Conservation (phyloP, 1,139 yeast genomes). For the Candida sp. region DNA sequence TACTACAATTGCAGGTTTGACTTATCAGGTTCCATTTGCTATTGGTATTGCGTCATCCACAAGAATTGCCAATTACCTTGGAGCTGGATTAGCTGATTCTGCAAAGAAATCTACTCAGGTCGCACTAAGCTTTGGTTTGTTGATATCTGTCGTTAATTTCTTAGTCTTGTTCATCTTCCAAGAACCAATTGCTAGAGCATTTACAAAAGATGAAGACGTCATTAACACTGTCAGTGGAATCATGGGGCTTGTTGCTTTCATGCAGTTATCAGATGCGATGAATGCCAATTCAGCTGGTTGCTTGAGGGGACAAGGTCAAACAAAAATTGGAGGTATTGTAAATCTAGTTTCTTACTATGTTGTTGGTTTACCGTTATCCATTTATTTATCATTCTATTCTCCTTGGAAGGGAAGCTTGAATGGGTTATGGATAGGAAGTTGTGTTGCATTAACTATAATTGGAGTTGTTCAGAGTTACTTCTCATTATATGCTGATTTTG, state of each 20-base stretch:
- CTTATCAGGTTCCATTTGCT: conserved; percentile 56
- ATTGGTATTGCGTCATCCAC: conserved; percentile 60
- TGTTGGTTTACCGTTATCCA: conserved; percentile 50
- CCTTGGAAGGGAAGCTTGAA: conserved; percentile 40
- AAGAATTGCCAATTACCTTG: conserved; percentile 56
- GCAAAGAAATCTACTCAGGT: conserved; percentile 47
- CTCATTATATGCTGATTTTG: conserved; percentile 38
- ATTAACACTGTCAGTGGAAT: conserved; percentile 35
- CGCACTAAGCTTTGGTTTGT: conserved; percentile 40
- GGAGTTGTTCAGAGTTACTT: conserved; percentile 50
- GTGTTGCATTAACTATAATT: conserved; percentile 48
- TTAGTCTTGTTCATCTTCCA: conserved; percentile 37
- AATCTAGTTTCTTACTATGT: conserved; percentile 51
- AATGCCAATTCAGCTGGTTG: conserved; percentile 62
- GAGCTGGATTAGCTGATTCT: conserved; percentile 48
- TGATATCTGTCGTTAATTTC: conserved; percentile 39
- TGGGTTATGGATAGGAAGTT: conserved; percentile 56
- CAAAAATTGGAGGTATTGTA: conserved; percentile 56
- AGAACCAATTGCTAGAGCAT: conserved; percentile 31
- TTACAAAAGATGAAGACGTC: conserved; percentile 42
- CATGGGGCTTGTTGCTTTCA: conserved; percentile 52
- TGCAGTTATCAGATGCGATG: conserved; percentile 56
- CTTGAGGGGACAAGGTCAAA: conserved; percentile 58
- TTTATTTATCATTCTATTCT: conserved; percentile 46
- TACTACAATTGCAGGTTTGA: conserved; percentile 51